A percentile compares a stretch with the other conserved stretches of the same genome.
These are phyloP conservation scores for Lactifluus subvellereus DNA, from an alignment of 768 basidiomycete species.

Conservation along the genomic window DNA sequence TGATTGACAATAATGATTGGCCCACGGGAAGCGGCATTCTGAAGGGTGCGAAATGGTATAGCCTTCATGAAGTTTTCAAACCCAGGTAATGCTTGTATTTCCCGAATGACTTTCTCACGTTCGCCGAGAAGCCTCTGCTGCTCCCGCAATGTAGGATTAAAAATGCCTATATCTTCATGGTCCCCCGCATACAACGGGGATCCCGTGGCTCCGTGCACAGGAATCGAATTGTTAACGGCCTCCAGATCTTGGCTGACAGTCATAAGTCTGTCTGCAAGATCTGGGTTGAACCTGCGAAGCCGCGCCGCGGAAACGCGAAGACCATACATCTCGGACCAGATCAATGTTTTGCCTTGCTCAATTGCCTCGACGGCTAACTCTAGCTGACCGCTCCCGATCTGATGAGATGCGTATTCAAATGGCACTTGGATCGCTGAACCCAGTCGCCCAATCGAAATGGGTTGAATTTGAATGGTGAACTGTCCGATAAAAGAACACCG, in stretches of 20 bases:
- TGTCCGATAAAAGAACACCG: neutral
- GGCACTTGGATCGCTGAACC: conserved; percentile 2
- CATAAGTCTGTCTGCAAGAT: neutral
- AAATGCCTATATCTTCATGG: neutral
- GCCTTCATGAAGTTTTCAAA: conserved; percentile 5
- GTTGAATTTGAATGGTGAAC: neutral
- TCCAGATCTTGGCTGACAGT: neutral
- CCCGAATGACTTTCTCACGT: neutral
- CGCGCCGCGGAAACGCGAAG: neutral
- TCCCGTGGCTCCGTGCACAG: no score
- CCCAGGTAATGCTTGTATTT: neutral
- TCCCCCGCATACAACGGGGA: neutral
- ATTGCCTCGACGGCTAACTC: conserved; percentile 9
- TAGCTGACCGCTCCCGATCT: neutral
- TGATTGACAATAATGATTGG: conserved; percentile 9
- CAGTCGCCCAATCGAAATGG: neutral
- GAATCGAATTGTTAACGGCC: neutral
- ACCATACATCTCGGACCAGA: conserved; percentile 13
- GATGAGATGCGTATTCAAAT: neutral
- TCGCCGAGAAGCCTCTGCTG: neutral
- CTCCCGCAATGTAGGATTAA: neutral
- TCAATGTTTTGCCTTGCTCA: conserved; percentile 3
- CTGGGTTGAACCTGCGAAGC: neutral
- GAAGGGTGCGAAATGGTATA: neutral
- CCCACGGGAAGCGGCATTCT: neutral